Conservation (phyloP, 139 green algal genomes). For the Desmodesmus armatus region DNA sequence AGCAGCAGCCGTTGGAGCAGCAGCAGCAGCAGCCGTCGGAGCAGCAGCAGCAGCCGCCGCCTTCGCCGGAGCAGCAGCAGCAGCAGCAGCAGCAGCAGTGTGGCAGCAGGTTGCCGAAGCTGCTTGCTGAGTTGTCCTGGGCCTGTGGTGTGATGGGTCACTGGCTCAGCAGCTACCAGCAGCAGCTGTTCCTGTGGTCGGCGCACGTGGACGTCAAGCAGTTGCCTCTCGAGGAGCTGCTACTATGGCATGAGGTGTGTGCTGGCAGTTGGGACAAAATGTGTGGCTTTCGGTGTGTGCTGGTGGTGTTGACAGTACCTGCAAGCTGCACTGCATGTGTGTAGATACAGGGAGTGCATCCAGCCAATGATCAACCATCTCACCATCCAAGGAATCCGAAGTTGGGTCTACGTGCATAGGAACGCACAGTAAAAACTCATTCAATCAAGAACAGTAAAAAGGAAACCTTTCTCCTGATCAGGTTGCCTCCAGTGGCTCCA, state of each 20-base stretch:
- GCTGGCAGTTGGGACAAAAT: too few species aligned
- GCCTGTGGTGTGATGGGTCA: constrained; percentile 27
- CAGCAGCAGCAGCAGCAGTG: neutral
- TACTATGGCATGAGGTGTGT: constrained; percentile 35
- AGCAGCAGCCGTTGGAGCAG: neutral
- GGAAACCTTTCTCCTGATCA: too few species aligned
- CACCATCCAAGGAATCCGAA: too few species aligned
- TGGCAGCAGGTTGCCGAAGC: neutral
- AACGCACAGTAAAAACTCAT: too few species aligned
- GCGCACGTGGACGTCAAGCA: neutral
- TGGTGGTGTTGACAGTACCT: too few species aligned
- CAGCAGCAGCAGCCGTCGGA: neutral
- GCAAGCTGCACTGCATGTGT: too few species aligned
- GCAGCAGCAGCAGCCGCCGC: neutral
- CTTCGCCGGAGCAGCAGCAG: neutral
- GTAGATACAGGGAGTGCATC: too few species aligned
- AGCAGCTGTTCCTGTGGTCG: neutral
- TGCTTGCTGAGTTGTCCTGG: constrained; percentile 1
- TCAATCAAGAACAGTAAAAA: too few species aligned
- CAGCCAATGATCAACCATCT: too few species aligned
- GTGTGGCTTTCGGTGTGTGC: too few species aligned
- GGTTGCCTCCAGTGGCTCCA: too few species aligned
- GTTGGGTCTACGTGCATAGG: too few species aligned
- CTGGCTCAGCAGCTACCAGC: neutral
- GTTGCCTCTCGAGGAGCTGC: neutral